Percentiles rank a stretch among this genome's conserved stretches.
These are phyloP conservation scores for Ramaria sp. DNA, from an alignment of 768 basidiomycete genomes.

Conservation along the genomic window DNA sequence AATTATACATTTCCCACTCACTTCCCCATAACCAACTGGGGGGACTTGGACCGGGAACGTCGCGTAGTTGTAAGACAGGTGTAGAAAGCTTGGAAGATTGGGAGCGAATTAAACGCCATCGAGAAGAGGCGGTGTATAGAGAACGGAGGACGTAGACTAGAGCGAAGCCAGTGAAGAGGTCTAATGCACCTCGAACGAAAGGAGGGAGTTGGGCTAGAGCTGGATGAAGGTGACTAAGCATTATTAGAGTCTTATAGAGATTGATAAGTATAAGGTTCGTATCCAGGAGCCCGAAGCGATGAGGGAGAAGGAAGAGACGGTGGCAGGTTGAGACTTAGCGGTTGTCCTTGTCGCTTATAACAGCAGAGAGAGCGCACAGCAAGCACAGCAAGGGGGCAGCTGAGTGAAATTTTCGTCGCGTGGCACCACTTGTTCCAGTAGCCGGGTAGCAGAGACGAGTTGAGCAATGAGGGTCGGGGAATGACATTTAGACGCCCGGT, in stretches of 20 bases:
- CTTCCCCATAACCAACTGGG: slow-evolving; percentile 50
- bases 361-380: no score
- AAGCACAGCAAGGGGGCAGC: no score
- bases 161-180: slow-evolving; percentile 6
- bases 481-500: no score
- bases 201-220: neutral
- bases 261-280: neutral
- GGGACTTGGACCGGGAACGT: slow-evolving; percentile 40
- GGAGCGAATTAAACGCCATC: neutral
- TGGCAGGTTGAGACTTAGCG: neutral
- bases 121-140: neutral
- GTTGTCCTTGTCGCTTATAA: neutral
- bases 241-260: neutral
- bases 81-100: neutral
- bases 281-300: neutral
- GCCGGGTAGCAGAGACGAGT: no score
- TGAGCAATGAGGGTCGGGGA: no score
- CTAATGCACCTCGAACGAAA: neutral
- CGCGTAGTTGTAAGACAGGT: slow-evolving; percentile 20
- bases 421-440: no score
- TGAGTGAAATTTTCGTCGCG: no score
- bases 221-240: neutral
- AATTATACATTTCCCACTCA: slow-evolving; percentile 47
- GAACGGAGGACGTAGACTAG: slow-evolving; percentile 1
- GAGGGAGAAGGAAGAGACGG: neutral